Percentiles rank a stretch among this genome's conserved stretches.
These are phyloP conservation scores for Phytophthora citrophthora DNA, from an alignment of 352 stramenopile genomes.

Conservation along the genomic window DNA sequence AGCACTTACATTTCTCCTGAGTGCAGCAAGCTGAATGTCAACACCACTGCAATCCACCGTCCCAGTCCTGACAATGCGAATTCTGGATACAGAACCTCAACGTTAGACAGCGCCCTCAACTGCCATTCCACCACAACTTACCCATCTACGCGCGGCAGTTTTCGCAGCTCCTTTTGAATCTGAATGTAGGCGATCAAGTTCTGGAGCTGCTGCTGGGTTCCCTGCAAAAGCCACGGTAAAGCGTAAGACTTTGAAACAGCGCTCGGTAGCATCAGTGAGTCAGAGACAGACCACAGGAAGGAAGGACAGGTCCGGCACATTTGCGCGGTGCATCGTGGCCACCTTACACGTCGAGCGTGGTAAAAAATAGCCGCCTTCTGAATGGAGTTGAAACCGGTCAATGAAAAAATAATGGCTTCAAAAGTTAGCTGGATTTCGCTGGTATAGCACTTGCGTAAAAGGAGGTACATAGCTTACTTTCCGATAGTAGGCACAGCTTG, in stretches of 20 bases:
- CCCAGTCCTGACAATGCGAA: slow-evolving; percentile 41
- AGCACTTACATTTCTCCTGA: slow-evolving; percentile 46
- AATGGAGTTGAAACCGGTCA: slow-evolving; percentile 14
- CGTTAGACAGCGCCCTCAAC: slow-evolving; percentile 15
- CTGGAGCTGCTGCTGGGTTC: slow-evolving; percentile 66
- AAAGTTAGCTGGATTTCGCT: too few relatives aligned
- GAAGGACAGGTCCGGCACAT: slow-evolving; percentile 30
- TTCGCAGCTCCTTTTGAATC: slow-evolving; percentile 49
- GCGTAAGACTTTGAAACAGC: neutral
- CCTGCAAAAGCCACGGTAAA: slow-evolving; percentile 21
- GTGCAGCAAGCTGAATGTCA: slow-evolving; percentile 40
- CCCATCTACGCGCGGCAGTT: slow-evolving; percentile 69
- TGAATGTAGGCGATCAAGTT: slow-evolving; percentile 62
- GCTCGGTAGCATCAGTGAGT: neutral
- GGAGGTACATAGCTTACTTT: neutral
- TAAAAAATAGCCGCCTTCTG: slow-evolving; percentile 10
- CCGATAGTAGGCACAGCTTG: too few relatives aligned
- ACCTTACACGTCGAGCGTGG: neutral
- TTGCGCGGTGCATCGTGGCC: slow-evolving; percentile 10
- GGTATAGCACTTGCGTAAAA: too few relatives aligned
- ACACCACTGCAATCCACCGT: slow-evolving; percentile 27
- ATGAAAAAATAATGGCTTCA: neutral
- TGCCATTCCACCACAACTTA: slow-evolving; percentile 21
- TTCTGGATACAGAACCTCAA: slow-evolving; percentile 8
- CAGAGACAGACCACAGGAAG: slow-evolving; percentile 16